phyloP scores from a whole-genome alignment of 306 rosid genomes.

The Prunus armeniaca region DNA sequence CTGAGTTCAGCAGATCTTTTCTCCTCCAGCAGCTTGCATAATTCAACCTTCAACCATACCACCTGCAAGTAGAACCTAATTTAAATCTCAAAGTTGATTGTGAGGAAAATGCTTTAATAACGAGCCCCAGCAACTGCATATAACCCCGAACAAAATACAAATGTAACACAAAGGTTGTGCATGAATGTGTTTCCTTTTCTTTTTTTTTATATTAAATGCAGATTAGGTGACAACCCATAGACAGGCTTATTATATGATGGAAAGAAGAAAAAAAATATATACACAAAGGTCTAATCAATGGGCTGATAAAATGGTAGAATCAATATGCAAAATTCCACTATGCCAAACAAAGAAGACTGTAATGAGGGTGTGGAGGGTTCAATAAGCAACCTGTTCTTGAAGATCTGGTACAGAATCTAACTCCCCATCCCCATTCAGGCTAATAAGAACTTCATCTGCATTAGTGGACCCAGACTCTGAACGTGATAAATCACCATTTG shows the following conservation, averaged over 20 bases:
- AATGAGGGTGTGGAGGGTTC: background rate
- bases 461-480: slow-evolving; percentile 86
- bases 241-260: background rate
- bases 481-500: slow-evolving; percentile 56
- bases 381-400: slow-evolving; percentile 72
- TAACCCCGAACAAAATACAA: background rate
- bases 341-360: slow-evolving; percentile 11
- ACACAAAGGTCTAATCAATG: background rate
- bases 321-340: slow-evolving; percentile 23
- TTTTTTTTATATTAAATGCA: background rate
- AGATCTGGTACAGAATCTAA: slow-evolving; percentile 76
- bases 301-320: background rate
- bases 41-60: slow-evolving; percentile 81
- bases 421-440: slow-evolving; percentile 81
- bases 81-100: slow-evolving; percentile 21
- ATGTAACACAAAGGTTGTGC: background rate
- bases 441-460: slow-evolving; percentile 73
- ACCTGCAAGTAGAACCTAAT: slow-evolving; percentile 57
- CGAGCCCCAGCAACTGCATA: background rate
- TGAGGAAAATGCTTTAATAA: slow-evolving; percentile 8
- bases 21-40: slow-evolving; percentile 83
- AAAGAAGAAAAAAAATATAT: background rate
- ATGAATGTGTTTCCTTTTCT: background rate
- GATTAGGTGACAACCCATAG: background rate
- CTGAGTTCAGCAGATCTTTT: slow-evolving; percentile 89